phyloP scores from a whole-genome alignment of 768 basidiomycete species.

The Panaeolus cyanescens region DNA sequence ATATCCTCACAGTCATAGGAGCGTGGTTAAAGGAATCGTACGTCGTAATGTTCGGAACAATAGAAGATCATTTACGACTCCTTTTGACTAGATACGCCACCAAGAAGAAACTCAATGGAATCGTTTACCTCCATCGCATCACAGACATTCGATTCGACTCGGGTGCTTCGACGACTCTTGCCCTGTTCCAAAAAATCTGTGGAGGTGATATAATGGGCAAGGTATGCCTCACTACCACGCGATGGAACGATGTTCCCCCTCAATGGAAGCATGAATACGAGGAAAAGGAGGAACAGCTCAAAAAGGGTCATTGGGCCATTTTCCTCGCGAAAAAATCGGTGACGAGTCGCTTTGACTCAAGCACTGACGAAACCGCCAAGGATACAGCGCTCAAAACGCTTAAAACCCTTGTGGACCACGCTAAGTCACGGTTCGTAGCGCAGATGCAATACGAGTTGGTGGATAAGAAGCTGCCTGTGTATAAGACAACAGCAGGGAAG shows the following conservation, averaged over 20 bases:
- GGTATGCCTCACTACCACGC: slow-evolving; percentile 52
- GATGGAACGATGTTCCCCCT: slow-evolving; percentile 36
- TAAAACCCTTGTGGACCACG: not conserved
- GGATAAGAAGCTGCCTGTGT: not conserved
- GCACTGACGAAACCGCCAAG: not conserved
- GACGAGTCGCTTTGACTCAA: not conserved
- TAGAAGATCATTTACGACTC: no score
- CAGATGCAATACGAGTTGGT: not conserved
- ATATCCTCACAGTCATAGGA: not conserved
- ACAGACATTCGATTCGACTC: slow-evolving; percentile 40
- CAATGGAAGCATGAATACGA: not conserved
- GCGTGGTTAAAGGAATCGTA: not conserved
- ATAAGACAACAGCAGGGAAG: not conserved
- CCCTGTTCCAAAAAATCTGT: slow-evolving; percentile 49
- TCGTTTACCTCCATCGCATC: slow-evolving; percentile 31
- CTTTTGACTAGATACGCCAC: no score
- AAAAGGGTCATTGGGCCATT: not conserved
- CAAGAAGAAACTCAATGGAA: slow-evolving; percentile 25
- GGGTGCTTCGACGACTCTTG: slow-evolving; percentile 44
- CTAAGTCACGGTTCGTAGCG: not conserved
- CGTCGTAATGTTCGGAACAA: no score
- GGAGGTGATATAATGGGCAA: slow-evolving; percentile 39
- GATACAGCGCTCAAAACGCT: not conserved
- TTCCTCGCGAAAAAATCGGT: not conserved
- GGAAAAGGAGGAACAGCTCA: not conserved